These are phyloP conservation scores for Linum trigynum DNA, from an alignment of 345 rosid genomes.

Conservation along the genomic window DNA sequence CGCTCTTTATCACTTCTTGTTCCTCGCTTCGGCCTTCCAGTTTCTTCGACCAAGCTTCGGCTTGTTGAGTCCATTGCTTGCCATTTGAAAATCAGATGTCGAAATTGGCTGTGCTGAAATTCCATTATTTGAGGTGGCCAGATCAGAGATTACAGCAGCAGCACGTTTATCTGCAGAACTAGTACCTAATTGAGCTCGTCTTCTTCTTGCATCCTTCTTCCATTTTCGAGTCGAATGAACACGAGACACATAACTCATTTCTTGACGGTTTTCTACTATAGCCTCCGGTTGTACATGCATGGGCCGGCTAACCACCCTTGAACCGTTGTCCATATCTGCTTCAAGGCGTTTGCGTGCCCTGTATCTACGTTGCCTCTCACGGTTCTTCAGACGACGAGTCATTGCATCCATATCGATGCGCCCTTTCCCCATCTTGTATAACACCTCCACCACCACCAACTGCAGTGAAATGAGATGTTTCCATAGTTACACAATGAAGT, in stretches of 20 bases:
- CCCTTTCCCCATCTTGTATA: constrained; percentile 26
- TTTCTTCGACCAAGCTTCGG: constrained; percentile 33
- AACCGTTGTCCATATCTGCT: constrained; percentile 27
- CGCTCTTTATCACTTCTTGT: constrained; percentile 22
- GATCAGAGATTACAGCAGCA: constrained; percentile 14
- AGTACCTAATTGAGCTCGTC: constrained; percentile 26
- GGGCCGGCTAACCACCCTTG: constrained; percentile 12
- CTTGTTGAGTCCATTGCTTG: constrained; percentile 15
- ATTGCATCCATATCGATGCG: constrained; percentile 24
- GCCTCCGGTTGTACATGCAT: constrained; percentile 14
- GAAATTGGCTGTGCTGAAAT: constrained; percentile 4
- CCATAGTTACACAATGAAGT: too few relatives aligned
- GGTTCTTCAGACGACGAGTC: constrained; percentile 59
- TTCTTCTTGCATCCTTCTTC: constrained; percentile 66
- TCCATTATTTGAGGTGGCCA: constrained; percentile 7
- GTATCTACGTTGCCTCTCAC: constrained; percentile 74
- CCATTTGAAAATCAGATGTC: constrained; percentile 17
- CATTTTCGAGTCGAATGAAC: constrained; percentile 51
- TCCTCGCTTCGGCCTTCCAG: constrained; percentile 79
- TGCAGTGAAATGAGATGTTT: too few relatives aligned
- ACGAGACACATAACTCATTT: constrained; percentile 16
- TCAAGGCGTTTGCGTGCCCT: constrained; percentile 62
- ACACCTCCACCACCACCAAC: neutral
- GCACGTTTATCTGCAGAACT: constrained; percentile 18
- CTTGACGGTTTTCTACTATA: constrained; percentile 23